Evolutionary conservation across 2,329 filamentous ascomycete species (phyloP).

Genomic region (Epicoccum nigrum): DNA sequence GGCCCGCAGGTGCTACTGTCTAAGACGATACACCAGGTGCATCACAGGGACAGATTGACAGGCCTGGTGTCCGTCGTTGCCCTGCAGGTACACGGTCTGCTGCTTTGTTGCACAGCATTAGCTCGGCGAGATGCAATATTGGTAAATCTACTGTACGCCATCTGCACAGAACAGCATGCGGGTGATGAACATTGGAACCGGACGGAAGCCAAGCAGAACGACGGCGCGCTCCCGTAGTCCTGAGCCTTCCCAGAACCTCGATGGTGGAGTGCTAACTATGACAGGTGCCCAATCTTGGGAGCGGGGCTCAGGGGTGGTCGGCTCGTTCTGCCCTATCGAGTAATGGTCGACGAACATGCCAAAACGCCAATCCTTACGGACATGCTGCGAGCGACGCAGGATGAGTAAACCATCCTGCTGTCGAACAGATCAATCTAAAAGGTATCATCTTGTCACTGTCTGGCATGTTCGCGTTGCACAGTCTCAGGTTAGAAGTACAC

Average conservation of each 20-base stretch:
- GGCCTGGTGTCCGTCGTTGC: conserved; percentile 11
- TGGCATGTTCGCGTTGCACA: neutral
- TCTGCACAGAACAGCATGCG: conserved; percentile 19
- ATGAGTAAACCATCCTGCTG: neutral
- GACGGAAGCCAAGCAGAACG: conserved; percentile 23
- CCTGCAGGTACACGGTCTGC: conserved; percentile 19
- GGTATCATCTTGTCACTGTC: neutral
- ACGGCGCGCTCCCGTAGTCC: conserved; percentile 36
- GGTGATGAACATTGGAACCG: conserved; percentile 30
- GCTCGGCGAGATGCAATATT: conserved; percentile 17
- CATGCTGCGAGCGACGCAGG: neutral
- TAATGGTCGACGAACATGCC: neutral
- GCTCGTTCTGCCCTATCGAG: conserved; percentile 1
- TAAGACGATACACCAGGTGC: conserved; percentile 13
- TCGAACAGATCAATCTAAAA: neutral
- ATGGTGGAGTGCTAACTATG: conserved; percentile 21
- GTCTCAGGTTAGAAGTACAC: neutral
- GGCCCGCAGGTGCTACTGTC: neutral
- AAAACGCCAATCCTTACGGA: neutral
- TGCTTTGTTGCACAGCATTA: conserved; percentile 16
- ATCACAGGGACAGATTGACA: conserved; percentile 7
- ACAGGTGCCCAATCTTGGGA: conserved; percentile 22
- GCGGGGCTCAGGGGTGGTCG: conserved; percentile 28
- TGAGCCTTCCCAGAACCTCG: conserved; percentile 30
- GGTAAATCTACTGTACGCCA: conserved; percentile 2